phyloP scores from a whole-genome alignment of 495 filamentous ascomycete genomes.

The Annulohypoxylon nitens region DNA sequence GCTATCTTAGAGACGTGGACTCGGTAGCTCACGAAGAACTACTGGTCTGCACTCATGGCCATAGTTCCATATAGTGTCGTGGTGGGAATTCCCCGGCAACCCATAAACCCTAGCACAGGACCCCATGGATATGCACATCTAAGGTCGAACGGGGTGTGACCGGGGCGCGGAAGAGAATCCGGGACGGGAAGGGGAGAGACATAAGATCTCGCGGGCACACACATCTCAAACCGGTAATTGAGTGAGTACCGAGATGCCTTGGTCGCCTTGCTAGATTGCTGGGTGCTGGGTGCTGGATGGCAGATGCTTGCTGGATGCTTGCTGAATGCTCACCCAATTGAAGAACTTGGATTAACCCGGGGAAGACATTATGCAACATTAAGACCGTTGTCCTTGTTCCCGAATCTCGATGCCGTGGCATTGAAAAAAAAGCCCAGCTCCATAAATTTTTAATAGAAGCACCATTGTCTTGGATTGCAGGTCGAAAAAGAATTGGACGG shows the following conservation, averaged over 20 bases:
- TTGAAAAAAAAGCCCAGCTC: conserved; percentile 21
- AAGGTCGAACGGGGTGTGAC: conserved; percentile 41
- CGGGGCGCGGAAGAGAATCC: conserved; percentile 39
- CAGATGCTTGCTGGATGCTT: too few species aligned
- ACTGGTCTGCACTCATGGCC: conserved; percentile 9
- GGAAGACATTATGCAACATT: conserved; percentile 39
- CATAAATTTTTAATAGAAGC: conserved; percentile 18
- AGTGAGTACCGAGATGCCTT: conserved; percentile 21
- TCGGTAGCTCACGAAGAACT: conserved; percentile 34
- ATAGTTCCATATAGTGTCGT: conserved; percentile 24
- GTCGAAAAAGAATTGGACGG: conserved; percentile 35
- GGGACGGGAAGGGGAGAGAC: conserved; percentile 39
- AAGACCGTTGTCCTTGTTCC: conserved; percentile 31
- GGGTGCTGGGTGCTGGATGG: too few species aligned
- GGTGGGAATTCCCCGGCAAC: conserved; percentile 40
- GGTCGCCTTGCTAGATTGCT: background rate
- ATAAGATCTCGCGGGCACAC: conserved; percentile 37
- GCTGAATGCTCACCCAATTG: conserved; percentile 11
- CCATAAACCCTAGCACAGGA: conserved; percentile 38
- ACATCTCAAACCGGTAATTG: conserved; percentile 32
- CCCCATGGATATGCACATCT: conserved; percentile 45
- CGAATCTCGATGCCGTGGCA: conserved; percentile 36
- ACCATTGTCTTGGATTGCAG: conserved; percentile 30
- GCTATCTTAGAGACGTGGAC: conserved; percentile 22
- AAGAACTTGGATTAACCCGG: conserved; percentile 24